Evolutionary conservation across 192 early-diverging fungal genomes (phyloP).

Genomic region (Podila clonocystis): DNA sequence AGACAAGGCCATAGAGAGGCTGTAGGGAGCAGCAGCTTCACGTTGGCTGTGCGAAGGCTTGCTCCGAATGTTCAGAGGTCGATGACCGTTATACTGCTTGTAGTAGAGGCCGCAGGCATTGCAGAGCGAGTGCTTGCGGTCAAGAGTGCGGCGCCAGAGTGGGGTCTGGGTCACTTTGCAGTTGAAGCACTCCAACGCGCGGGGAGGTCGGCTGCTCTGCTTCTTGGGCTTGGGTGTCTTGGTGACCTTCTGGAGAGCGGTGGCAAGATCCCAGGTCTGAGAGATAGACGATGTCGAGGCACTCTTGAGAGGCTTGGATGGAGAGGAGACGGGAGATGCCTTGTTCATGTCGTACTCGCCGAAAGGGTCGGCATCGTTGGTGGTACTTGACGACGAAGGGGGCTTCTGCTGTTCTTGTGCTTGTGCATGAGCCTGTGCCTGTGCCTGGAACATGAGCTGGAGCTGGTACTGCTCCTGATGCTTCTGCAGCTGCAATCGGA

Average conservation of each 20-base stretch:
- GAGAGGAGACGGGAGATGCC: background rate
- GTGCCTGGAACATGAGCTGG: slow-evolving; percentile 31
- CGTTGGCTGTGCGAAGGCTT: slow-evolving; percentile 43
- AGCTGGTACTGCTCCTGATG: slow-evolving; percentile 44
- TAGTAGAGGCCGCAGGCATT: slow-evolving; percentile 94
- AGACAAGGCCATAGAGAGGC: slow-evolving; percentile 2
- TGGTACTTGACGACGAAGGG: slow-evolving; percentile 6
- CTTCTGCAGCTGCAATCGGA: slow-evolving; percentile 45
- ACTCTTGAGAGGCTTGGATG: background rate
- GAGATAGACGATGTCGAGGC: background rate
- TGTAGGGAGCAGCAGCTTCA: slow-evolving; percentile 23
- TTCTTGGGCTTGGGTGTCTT: slow-evolving; percentile 45
- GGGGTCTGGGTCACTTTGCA: slow-evolving; percentile 87
- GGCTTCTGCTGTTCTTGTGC: slow-evolving; percentile 14
- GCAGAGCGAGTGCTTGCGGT: slow-evolving; percentile 86
- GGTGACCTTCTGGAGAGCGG: slow-evolving; percentile 22
- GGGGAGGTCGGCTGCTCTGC: slow-evolving; percentile 47
- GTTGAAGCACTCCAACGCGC: slow-evolving; percentile 73
- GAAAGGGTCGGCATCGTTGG: slow-evolving; percentile 31
- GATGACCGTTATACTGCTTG: slow-evolving; percentile 87
- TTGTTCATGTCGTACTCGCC: slow-evolving; percentile 30
- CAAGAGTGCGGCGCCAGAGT: slow-evolving; percentile 85
- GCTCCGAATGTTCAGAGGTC: slow-evolving; percentile 74
- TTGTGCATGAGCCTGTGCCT: slow-evolving; percentile 12
- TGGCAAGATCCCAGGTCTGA: slow-evolving; percentile 5